Conservation (phyloP, 2,329 filamentous ascomycete genomes). For the Aspergillus viridinutans region DNA sequence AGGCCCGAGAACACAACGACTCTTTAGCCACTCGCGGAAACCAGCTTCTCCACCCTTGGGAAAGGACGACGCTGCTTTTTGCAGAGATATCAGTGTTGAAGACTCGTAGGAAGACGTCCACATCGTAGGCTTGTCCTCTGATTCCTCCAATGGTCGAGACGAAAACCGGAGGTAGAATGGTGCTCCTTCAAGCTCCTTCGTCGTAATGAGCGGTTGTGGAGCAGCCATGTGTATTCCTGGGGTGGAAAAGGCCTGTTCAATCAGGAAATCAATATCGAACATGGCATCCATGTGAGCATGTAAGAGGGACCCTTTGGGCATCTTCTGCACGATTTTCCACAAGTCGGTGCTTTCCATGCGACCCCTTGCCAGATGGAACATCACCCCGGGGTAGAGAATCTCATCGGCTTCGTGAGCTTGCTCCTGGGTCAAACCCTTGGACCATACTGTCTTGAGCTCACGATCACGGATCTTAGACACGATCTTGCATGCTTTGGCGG, state of each 20-base stretch:
- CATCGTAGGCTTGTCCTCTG: constrained; percentile 48
- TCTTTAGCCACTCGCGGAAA: constrained; percentile 74
- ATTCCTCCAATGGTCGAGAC: constrained; percentile 42
- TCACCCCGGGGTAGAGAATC: constrained; percentile 80
- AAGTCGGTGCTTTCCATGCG: constrained; percentile 79
- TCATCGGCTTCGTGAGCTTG: constrained; percentile 59
- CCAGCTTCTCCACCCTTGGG: constrained; percentile 66
- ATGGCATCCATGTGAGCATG: constrained; percentile 91
- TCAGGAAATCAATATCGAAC: constrained; percentile 78
- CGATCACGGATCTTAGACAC: constrained; percentile 73
- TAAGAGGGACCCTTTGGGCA: constrained; percentile 71
- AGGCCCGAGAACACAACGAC: constrained; percentile 65
- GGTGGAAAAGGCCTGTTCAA: constrained; percentile 65
- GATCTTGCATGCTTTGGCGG: constrained; percentile 71
- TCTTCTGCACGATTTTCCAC: constrained; percentile 76
- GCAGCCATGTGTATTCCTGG: constrained; percentile 69
- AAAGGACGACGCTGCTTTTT: constrained; percentile 66
- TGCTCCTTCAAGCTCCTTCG: constrained; percentile 51
- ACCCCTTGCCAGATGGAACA: constrained; percentile 83
- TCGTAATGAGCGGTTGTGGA: constrained; percentile 53
- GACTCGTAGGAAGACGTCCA: constrained; percentile 65
- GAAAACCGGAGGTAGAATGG: constrained; percentile 61
- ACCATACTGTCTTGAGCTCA: constrained; percentile 76
- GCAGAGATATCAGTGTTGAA: constrained; percentile 55
- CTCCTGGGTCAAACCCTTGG: constrained; percentile 64